Conservation (phyloP, 345 rosid genomes). For the Noccaea bulbosa region DNA sequence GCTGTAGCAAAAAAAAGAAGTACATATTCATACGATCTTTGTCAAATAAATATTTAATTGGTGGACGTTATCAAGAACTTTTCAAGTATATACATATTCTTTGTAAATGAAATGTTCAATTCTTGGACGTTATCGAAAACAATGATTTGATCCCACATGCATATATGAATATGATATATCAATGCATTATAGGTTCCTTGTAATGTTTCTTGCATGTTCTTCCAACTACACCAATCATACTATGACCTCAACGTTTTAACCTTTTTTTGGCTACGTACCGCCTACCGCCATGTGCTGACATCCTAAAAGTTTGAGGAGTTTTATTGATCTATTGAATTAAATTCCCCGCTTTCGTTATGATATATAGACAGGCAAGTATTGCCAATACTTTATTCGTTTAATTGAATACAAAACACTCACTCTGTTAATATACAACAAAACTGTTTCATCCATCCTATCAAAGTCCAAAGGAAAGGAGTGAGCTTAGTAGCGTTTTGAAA, state of each 20-base stretch:
- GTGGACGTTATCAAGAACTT: no score
- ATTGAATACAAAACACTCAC: neutral
- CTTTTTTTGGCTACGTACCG: neutral
- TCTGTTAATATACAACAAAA: conserved; percentile 7
- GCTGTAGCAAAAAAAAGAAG: no score
- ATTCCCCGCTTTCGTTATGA: neutral
- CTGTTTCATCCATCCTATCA: conserved; percentile 4
- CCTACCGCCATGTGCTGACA: neutral
- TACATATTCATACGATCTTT: no score
- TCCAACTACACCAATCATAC: conserved; percentile 31
- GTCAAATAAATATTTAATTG: no score
- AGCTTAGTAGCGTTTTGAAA: conserved; percentile 65
- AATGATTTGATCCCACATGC: conserved; percentile 45
- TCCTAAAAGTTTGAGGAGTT: neutral
- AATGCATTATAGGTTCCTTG: conserved; percentile 16
- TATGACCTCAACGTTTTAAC: conserved; percentile 31
- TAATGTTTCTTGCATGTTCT: conserved; percentile 39
- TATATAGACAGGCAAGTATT: neutral
- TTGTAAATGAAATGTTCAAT: conserved; percentile 26
- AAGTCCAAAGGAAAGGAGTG: conserved; percentile 22
- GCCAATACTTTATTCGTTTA: neutral
- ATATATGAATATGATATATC: neutral
- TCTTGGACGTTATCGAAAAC: conserved; percentile 37
- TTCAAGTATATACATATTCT: neutral
- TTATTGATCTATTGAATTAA: neutral